These are phyloP conservation scores for Diplogelasinospora grovesii DNA, from an alignment of 495 filamentous ascomycete genomes.

Conservation along the genomic window DNA sequence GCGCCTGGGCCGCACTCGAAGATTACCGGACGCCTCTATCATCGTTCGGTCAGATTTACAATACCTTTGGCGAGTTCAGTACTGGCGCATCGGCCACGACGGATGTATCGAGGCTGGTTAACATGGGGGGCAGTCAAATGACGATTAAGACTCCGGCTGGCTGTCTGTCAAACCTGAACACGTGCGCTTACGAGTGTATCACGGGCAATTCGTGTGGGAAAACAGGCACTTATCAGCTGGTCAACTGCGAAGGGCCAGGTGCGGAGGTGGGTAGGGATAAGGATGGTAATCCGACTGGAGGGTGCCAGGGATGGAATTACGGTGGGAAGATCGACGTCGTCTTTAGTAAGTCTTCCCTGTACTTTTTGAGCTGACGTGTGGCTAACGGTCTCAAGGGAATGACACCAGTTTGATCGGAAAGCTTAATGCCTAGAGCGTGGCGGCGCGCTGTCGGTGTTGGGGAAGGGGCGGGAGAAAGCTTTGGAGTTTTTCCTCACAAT, in stretches of 20 bases:
- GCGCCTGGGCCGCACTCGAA: slow-evolving; percentile 26
- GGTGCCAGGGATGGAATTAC: slow-evolving; percentile 23
- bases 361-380: too few species aligned
- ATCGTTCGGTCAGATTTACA: slow-evolving; percentile 26
- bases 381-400: too few species aligned
- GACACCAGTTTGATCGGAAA: too few species aligned
- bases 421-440: too few species aligned
- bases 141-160: slow-evolving; percentile 7
- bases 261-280: slow-evolving; percentile 11
- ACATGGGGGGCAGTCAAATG: slow-evolving; percentile 33
- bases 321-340: slow-evolving; percentile 18
- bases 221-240: slow-evolving; percentile 14
- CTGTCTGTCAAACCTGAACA: slow-evolving; percentile 17
- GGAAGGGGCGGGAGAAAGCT: too few species aligned
- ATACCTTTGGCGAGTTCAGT: slow-evolving; percentile 36
- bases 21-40: slow-evolving; percentile 19
- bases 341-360: too few species aligned
- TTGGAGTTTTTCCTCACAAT: too few species aligned
- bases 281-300: slow-evolving; percentile 20
- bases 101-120: slow-evolving; percentile 32
- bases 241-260: slow-evolving; percentile 16
- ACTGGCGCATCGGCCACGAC: slow-evolving; percentile 22
- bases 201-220: slow-evolving; percentile 14
- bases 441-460: too few species aligned
- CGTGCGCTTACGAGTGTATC: slow-evolving; percentile 17